Percentiles rank a stretch among this genome's conserved stretches.
phyloP scores from a whole-genome alignment of 2,329 filamentous ascomycete species.

The Epichloe scottii region DNA sequence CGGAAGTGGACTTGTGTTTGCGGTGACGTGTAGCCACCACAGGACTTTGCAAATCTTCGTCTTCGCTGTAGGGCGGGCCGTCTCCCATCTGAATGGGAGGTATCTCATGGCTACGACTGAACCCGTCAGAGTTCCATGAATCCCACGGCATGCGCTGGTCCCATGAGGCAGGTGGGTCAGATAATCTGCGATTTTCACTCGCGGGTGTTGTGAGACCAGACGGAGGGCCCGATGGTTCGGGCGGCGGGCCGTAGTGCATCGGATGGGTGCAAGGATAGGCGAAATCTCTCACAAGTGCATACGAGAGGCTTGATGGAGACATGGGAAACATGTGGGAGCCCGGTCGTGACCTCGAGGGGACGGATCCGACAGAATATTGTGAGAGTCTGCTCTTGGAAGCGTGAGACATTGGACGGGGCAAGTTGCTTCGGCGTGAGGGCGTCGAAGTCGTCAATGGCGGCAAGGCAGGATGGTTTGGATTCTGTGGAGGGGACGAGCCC shows the following conservation, averaged over 20 bases:
- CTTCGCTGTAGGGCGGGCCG: constrained; percentile 87
- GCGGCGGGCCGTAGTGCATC: constrained; percentile 86
- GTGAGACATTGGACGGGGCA: constrained; percentile 58
- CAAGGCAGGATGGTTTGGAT: constrained; percentile 40
- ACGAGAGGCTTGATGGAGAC: constrained; percentile 75
- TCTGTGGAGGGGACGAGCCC: constrained; percentile 31
- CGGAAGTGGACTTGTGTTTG: constrained; percentile 64
- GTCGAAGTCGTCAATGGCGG: constrained; percentile 46
- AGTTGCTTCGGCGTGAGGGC: constrained; percentile 43
- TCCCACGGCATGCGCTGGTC: constrained; percentile 54
- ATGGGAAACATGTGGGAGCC: constrained; percentile 70
- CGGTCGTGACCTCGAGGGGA: constrained; percentile 60
- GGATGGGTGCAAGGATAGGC: constrained; percentile 76
- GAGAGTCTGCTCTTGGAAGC: constrained; percentile 73
- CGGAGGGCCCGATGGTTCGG: constrained; percentile 54
- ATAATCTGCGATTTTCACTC: constrained; percentile 69
- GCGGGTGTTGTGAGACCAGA: constrained; percentile 76
- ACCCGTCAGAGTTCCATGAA: constrained; percentile 38
- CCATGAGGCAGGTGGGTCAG: constrained; percentile 68
- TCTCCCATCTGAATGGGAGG: constrained; percentile 76
- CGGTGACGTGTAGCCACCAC: constrained; percentile 76
- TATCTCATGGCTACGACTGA: constrained; percentile 55
- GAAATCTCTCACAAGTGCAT: constrained; percentile 91
- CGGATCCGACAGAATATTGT: constrained; percentile 65
- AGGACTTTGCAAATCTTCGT: constrained; percentile 87